phyloP scores from a whole-genome alignment of 139 green algal genomes.

The Chlorella sp. region DNA sequence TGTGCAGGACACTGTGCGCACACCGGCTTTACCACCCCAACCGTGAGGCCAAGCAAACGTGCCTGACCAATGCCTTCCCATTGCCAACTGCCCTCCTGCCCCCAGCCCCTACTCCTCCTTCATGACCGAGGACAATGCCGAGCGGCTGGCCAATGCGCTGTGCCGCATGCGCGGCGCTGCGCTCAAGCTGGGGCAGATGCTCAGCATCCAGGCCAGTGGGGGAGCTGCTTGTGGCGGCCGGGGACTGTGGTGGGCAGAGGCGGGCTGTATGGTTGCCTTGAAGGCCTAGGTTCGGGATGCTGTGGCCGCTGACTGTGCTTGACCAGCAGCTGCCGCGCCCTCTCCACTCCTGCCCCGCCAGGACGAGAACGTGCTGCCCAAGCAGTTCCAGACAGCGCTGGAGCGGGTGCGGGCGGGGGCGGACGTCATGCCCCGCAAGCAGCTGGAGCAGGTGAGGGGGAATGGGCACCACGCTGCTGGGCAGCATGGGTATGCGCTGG shows the following conservation, averaged over 20 bases:
- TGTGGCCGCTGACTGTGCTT: too few relatives aligned
- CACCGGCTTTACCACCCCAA: too few relatives aligned
- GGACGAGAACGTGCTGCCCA: slow-evolving; percentile 91
- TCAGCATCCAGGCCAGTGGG: slow-evolving; percentile 83
- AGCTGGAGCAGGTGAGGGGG: slow-evolving; percentile 77
- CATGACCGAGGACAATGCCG: slow-evolving; percentile 87
- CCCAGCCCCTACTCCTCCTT: slow-evolving; percentile 38
- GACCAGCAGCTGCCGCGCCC: too few relatives aligned
- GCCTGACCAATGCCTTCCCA: neutral
- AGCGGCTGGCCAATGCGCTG: slow-evolving; percentile 90
- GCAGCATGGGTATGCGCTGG: too few relatives aligned
- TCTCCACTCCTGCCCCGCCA: too few relatives aligned
- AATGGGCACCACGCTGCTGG: too few relatives aligned
- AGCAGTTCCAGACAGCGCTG: slow-evolving; percentile 80
- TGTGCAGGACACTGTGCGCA: too few relatives aligned
- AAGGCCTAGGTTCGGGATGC: too few relatives aligned
- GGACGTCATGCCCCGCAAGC: slow-evolving; percentile 92
- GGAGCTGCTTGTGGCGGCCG: too few relatives aligned
- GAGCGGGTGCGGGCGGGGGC: slow-evolving; percentile 88
- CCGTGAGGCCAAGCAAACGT: too few relatives aligned
- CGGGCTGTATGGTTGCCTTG: too few relatives aligned
- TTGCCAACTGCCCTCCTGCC: neutral
- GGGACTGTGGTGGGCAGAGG: too few relatives aligned
- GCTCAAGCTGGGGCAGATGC: slow-evolving; percentile 98
- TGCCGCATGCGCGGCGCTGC: slow-evolving; percentile 94